Evolutionary conservation across 257 asterid species (phyloP), one percentile per base, ranked within the genome.

Genomic region (Przewalskia tangutica): DNA sequence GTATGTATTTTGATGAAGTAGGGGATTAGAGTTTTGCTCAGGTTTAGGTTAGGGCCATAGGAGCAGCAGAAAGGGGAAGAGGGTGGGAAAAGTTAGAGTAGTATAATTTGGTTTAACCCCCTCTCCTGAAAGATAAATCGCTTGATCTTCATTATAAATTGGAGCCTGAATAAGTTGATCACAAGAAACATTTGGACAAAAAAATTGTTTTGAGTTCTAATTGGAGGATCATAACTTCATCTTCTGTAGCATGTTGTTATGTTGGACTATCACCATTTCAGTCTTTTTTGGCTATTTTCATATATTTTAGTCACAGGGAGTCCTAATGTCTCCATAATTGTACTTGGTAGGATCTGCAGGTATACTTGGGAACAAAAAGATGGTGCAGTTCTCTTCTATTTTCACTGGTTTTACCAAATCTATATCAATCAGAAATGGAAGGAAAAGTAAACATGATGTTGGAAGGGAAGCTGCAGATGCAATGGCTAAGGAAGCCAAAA

Each of bases 371-470:
- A 50, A 10, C 8, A 36, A 60, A 75, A 27, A 27, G 84, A 94
- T 94, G 98, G 98, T 88, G 85, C 97, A 93, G 80, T 84, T 94
- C 6, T 77, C 86, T 44, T 76, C 87, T 46, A 66, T 94, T 81
- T 90, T 93, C 87, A 88, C 85, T 79, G 83, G 89, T 16, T 84
- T 91, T 68, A 90, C 93, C 2, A 91, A 83, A 83, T 90, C 85
- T 70, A 27, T 27, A 27, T 27, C 32, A 27, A 27, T 27, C 32
- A 86, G 62, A 79, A 87, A 83, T 58, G 88, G 86, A 62, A 92
- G 87, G 87, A 93, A 92, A 75, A 86, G 88, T 38, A 84, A 76
- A 59, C 82, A 55, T 34, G 87, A 86, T 81, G 80, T 44, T 14
- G 93, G 91, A 84, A 85, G 85, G 81, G 90, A 87, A 64, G 79